Conservation (phyloP, 1,139 yeast genomes). For the Pichia sp. region DNA sequence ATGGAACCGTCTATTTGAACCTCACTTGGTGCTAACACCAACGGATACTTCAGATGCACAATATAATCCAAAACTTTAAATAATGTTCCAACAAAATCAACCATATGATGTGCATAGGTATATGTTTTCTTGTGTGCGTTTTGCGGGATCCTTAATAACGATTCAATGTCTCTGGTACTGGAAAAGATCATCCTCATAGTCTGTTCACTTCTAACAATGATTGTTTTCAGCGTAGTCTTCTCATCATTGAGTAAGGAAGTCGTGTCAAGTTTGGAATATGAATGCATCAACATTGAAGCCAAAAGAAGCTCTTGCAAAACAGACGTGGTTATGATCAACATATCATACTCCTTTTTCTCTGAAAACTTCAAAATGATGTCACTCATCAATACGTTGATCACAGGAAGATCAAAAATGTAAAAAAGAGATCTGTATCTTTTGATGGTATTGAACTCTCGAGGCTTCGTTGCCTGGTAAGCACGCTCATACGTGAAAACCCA, state of each 20-base stretch:
- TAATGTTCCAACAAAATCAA: conserved; percentile 60
- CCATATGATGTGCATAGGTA: conserved; percentile 49
- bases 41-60: conserved; percentile 51
- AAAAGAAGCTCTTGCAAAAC: conserved; percentile 59
- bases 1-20: conserved; percentile 5
- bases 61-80: conserved; percentile 63
- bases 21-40: conserved; percentile 39
- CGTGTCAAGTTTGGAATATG: conserved; percentile 41
- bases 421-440: conserved; percentile 58
- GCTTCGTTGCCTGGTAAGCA: conserved; percentile 21
- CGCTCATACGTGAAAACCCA: conserved; percentile 58
- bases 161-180: conserved; percentile 53
- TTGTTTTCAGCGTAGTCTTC: conserved; percentile 38
- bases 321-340: conserved; percentile 60
- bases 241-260: conserved; percentile 59
- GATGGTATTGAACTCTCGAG: conserved; percentile 8
- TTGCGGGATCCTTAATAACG: conserved; percentile 54
- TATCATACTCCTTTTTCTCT: conserved; percentile 29
- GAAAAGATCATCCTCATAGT: conserved; percentile 41
- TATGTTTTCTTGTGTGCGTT: conserved; percentile 61
- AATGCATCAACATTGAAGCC: conserved; percentile 34
- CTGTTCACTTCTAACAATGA: conserved; percentile 32
- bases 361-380: conserved; percentile 43
- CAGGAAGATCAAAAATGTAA: conserved; percentile 56
- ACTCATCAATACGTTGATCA: conserved; percentile 52